Conservation (phyloP, 768 basidiomycete species). For the Pulveroboletus ravenelii region DNA sequence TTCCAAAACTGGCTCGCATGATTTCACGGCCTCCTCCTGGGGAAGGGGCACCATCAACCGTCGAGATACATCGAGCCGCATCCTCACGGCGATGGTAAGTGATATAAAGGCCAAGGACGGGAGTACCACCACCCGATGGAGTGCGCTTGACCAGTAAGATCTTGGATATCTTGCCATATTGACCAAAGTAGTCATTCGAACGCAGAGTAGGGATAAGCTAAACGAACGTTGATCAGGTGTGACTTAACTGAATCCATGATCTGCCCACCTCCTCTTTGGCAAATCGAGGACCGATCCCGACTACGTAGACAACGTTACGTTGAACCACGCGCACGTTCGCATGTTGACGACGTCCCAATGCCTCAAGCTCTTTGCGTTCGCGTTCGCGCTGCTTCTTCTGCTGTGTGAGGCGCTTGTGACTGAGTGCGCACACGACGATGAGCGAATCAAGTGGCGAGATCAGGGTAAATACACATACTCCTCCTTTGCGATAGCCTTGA, state of each 20-base stretch:
- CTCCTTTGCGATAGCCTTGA: conserved; percentile 91
- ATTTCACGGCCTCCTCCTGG: conserved; percentile 87
- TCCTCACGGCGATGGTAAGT: conserved; percentile 94
- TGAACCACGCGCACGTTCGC: conserved; percentile 96
- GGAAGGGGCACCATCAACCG: conserved; percentile 87
- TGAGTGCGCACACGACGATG: conserved; percentile 31
- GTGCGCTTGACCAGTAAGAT: conserved; percentile 90
- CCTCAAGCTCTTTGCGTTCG: conserved; percentile 91
- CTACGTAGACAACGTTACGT: conserved; percentile 92
- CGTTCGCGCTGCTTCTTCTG: conserved; percentile 94
- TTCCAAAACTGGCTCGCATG: conserved; percentile 92
- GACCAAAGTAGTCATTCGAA: conserved; percentile 95
- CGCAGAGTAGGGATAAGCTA: conserved; percentile 90
- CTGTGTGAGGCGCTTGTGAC: conserved; percentile 91
- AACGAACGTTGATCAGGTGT: conserved; percentile 2
- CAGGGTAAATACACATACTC: conserved; percentile 60
- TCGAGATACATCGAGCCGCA: conserved; percentile 86
- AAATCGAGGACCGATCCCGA: conserved; percentile 90
- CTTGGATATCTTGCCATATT: conserved; percentile 97
- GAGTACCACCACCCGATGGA: conserved; percentile 63
- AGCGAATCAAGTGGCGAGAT: conserved; percentile 8
- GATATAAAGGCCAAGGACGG: conserved; percentile 91
- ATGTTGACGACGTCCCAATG: conserved; percentile 76
- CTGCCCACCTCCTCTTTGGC: conserved; percentile 89
- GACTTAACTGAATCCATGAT: background rate